A percentile compares a stretch with the other conserved stretches of the same genome.
Conservation (phyloP, 768 basidiomycete genomes). For the Tylopilus balloui region DNA sequence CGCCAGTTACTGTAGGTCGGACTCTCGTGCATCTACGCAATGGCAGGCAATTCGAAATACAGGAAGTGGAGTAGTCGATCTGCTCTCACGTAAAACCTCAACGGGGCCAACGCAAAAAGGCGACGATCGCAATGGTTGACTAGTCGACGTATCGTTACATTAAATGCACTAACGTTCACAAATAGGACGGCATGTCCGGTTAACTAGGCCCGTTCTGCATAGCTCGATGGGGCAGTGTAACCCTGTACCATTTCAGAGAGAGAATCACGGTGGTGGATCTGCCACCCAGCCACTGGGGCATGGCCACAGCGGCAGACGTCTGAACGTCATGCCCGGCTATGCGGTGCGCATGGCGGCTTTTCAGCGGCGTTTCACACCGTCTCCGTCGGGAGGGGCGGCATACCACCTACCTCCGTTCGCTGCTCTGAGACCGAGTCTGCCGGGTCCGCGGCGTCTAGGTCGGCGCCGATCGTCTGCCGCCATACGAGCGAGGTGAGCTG, state of each 20-base stretch:
- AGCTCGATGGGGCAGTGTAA: not conserved
- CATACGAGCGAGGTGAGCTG: slow-evolving; percentile 6
- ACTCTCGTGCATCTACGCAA: slow-evolving; percentile 2
- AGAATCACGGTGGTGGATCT: not conserved
- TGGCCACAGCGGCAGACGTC: not conserved
- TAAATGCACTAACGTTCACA: not conserved
- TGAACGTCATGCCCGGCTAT: too few species aligned
- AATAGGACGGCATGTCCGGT: not conserved
- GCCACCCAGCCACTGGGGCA: not conserved
- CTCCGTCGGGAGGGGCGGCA: not conserved
- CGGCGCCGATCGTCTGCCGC: not conserved
- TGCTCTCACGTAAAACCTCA: not conserved
- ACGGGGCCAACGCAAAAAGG: not conserved
- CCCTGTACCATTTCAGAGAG: not conserved
- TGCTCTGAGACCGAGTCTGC: not conserved
- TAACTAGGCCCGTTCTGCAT: too few species aligned
- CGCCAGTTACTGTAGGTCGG: slow-evolving; percentile 6
- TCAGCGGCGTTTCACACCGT: not conserved
- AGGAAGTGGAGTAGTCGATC: not conserved
- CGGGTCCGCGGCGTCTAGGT: not conserved
- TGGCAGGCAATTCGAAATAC: slow-evolving; percentile 7
- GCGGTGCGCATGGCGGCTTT: too few species aligned
- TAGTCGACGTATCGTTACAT: not conserved
- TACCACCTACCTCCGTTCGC: not conserved
- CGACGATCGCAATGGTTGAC: too few species aligned